Evolutionary conservation across 352 stramenopile genomes (phyloP), one percentile per base, ranked within the genome.

Genomic region (Globisporangium apiculatum): DNA sequence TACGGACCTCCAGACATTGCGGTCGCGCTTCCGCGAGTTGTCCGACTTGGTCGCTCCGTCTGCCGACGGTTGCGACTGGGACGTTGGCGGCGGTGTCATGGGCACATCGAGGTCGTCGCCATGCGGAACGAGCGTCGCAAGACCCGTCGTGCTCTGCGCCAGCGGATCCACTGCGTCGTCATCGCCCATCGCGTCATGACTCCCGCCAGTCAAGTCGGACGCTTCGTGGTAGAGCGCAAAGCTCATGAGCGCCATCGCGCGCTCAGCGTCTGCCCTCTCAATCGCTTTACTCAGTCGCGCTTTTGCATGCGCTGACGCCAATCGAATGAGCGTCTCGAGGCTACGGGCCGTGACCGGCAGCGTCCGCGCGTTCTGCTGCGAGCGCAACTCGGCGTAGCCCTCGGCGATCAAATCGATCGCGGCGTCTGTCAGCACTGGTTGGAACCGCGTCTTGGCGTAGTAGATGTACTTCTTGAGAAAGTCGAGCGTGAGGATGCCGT

Each of bases 391-490:
- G 1, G 97, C 93, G 79, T 99, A 99, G 10, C 89, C 84, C 55
- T 96, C 94, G 4, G 96, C 89, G 62, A 99, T 99, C 31, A 95
- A 86, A 51, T 99, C 96, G 46, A 91, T 92, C 2, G 86, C 85
- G 31, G 60, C 75, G 62, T 94, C 85, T 9, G 86, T 94, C 48
- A 96, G 66, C 64, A 93, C 82, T 8, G 86, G 86, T 60, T 94
- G 75, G 61, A 94, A 88, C 24, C 94, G 88, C 43, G 81, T 98
- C 77, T 99, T 99, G 38, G 97, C 97, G 86, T 99, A 99, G 75
- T 98, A 95, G 62, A 99, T 91, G 70, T 98, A 99, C 81, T 99
- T 99, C 62, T 98, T 97, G 37, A 99, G 73, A 62, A 99, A 99
- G 62, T 98, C 94, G 51, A 94, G 57, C 51, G 97, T 96, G 36